Evolutionary conservation across 1,284 basidiomycete genomes (phyloP).

Genomic region (Sanghuangporus baumii): DNA sequence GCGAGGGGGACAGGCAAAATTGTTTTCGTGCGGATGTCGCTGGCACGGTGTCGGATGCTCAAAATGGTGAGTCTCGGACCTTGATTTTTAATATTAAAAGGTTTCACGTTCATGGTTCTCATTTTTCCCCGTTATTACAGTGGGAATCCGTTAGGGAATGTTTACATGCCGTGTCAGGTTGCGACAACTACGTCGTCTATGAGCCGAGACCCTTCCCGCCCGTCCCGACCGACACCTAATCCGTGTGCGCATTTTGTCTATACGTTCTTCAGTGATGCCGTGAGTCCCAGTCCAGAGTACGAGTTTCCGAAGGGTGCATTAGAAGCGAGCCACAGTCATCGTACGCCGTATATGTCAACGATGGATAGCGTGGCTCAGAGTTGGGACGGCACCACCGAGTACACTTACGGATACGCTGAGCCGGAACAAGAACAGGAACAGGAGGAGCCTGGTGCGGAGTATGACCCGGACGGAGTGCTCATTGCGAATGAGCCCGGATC

Average conservation of each 20-base stretch:
- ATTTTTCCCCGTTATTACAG: conserved; percentile 1
- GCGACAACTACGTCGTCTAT: background rate
- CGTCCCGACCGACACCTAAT: background rate
- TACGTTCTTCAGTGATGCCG: conserved; percentile 14
- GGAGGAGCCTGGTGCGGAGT: conserved; percentile 17
- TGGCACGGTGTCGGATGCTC: conserved; percentile 18
- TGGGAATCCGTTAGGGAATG: conserved; percentile 16
- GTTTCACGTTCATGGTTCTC: background rate
- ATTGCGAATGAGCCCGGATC: conserved; percentile 24
- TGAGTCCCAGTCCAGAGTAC: conserved; percentile 13
- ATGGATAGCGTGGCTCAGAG: background rate
- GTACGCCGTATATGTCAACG: background rate
- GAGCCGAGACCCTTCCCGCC: conserved; percentile 3
- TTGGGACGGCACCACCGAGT: conserved; percentile 9
- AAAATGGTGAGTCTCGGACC: conserved; percentile 12
- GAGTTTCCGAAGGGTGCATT: conserved; percentile 6
- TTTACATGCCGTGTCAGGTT: conserved; percentile 18
- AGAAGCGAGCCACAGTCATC: background rate
- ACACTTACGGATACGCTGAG: conserved; percentile 11
- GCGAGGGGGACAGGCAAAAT: conserved; percentile 15
- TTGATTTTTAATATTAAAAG: background rate
- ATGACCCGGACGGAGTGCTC: conserved; percentile 25
- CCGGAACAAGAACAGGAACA: conserved; percentile 12
- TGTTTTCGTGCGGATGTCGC: conserved; percentile 17
- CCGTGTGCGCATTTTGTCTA: conserved; percentile 8